A percentile compares a stretch with the other conserved stretches of the same genome.
phyloP scores from a whole-genome alignment of 208 protist species.

The Strigomonas culicis region DNA sequence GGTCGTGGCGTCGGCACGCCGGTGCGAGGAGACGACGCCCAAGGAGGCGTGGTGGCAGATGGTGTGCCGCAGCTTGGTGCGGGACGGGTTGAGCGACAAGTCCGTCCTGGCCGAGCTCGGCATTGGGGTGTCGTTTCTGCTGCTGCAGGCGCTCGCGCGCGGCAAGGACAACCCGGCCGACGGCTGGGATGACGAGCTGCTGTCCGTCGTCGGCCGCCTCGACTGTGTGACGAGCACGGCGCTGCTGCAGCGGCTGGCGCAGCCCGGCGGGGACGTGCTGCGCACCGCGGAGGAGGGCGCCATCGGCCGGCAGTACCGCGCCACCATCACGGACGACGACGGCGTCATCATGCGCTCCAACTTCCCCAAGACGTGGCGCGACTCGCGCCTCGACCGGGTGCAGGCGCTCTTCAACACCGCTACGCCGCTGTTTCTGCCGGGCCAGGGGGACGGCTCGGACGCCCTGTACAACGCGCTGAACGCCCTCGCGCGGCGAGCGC shows the following conservation, averaged over 20 bases:
- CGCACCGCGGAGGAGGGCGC: constrained; percentile 57
- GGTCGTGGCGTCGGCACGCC: too few relatives aligned
- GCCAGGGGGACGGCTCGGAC: constrained; percentile 50
- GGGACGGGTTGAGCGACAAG: neutral
- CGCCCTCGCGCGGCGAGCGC: constrained; percentile 35
- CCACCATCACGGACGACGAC: constrained; percentile 63
- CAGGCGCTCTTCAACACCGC: constrained; percentile 80
- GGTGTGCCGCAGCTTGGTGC: neutral
- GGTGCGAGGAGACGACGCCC: too few relatives aligned
- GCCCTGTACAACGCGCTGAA: constrained; percentile 43
- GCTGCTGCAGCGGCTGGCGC: constrained; percentile 10
- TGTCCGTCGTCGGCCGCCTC: constrained; percentile 56
- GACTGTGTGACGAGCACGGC: constrained; percentile 34
- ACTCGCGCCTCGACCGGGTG: constrained; percentile 58
- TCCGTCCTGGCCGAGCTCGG: neutral
- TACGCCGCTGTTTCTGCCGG: constrained; percentile 44
- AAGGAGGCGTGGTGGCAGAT: constrained; percentile 3
- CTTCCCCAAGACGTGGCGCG: constrained; percentile 65
- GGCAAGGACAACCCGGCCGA: neutral
- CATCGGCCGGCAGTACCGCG: constrained; percentile 36
- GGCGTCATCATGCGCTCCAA: constrained; percentile 73
- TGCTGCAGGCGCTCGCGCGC: constrained; percentile 15
- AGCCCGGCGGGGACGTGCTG: constrained; percentile 45
- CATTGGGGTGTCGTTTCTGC: constrained; percentile 6
- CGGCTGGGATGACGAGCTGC: constrained; percentile 24